These are phyloP conservation scores for Pseudonitzschia multistriata DNA, from an alignment of 108 stramenopile genomes.

Conservation along the genomic window DNA sequence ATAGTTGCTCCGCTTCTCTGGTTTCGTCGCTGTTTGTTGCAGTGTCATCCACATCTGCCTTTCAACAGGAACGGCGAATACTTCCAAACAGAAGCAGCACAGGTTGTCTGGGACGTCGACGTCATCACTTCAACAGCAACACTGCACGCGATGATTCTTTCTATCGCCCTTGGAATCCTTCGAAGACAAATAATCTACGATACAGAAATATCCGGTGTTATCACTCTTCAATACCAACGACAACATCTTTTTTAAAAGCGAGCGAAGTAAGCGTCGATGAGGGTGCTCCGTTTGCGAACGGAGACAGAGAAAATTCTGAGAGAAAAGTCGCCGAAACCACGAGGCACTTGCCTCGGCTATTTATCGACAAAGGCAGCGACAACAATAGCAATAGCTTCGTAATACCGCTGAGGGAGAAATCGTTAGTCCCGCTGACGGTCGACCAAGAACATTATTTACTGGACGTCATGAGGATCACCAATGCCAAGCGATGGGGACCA, in stretches of 20 bases:
- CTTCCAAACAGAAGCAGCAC: too few species aligned
- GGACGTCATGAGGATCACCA: conserved; percentile 71
- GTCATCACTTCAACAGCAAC: not conserved
- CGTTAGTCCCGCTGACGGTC: conserved; percentile 35
- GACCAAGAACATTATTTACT: conserved; percentile 75
- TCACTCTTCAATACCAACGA: not conserved
- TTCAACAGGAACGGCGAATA: not conserved
- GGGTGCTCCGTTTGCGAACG: not conserved
- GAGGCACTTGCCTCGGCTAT: conserved; percentile 12
- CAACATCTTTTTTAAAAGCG: not conserved
- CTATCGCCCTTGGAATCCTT: too few species aligned
- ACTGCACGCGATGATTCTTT: too few species aligned
- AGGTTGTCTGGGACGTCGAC: not conserved
- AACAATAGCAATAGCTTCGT: not conserved
- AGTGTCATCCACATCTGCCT: not conserved
- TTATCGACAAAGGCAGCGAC: too few species aligned
- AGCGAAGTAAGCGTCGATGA: not conserved
- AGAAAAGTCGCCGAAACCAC: too few species aligned
- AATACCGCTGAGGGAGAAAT: not conserved
- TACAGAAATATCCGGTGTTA: too few species aligned
- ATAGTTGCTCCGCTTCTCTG: too few species aligned
- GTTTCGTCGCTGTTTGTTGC: not conserved
- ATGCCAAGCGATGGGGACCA: conserved; percentile 46
- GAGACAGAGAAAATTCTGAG: too few species aligned
- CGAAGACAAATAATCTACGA: not conserved